Percentiles rank a stretch among this genome's conserved stretches.
Conservation (phyloP, 768 basidiomycete species). For the Krasilnikovozyma curviuscula region DNA sequence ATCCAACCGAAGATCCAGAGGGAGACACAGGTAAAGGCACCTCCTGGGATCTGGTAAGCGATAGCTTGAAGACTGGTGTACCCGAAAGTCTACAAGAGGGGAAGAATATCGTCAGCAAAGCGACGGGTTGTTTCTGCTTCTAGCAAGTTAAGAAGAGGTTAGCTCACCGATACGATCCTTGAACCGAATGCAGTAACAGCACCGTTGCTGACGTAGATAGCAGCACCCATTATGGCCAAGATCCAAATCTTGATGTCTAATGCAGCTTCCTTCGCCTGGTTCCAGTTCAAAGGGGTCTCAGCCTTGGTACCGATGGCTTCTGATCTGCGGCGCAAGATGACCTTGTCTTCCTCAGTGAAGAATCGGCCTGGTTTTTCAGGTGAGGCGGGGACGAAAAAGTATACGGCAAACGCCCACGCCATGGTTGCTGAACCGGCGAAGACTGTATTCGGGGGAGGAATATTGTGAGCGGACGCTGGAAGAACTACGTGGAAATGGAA, state of each 20-base stretch:
- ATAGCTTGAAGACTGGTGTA: constrained; percentile 22
- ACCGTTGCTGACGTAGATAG: constrained; percentile 21
- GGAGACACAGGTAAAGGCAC: constrained; percentile 23
- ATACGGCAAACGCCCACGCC: constrained; percentile 22
- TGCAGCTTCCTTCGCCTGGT: constrained; percentile 23
- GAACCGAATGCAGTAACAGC: constrained; percentile 26
- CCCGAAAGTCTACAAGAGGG: constrained; percentile 24
- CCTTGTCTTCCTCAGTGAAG: constrained; percentile 22
- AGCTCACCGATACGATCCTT: constrained; percentile 20
- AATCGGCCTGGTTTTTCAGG: constrained; percentile 20
- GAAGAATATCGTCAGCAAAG: too few relatives aligned
- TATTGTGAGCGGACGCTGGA: background rate
- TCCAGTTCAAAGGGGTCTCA: constrained; percentile 16
- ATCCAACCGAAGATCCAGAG: constrained; percentile 24
- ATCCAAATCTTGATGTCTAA: constrained; percentile 25
- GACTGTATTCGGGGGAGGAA: background rate
- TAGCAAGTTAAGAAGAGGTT: background rate
- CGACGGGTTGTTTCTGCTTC: too few relatives aligned
- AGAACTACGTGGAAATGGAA: constrained; percentile 2
- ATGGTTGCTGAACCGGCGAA: constrained; percentile 26
- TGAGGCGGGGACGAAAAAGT: constrained; percentile 23
- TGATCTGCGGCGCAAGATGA: constrained; percentile 17
- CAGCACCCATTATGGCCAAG: constrained; percentile 24
- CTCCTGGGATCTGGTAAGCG: constrained; percentile 24
- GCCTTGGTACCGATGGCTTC: constrained; percentile 4